phyloP scores from a whole-genome alignment of 1,284 basidiomycete species.

The Leccinum solheimii region DNA sequence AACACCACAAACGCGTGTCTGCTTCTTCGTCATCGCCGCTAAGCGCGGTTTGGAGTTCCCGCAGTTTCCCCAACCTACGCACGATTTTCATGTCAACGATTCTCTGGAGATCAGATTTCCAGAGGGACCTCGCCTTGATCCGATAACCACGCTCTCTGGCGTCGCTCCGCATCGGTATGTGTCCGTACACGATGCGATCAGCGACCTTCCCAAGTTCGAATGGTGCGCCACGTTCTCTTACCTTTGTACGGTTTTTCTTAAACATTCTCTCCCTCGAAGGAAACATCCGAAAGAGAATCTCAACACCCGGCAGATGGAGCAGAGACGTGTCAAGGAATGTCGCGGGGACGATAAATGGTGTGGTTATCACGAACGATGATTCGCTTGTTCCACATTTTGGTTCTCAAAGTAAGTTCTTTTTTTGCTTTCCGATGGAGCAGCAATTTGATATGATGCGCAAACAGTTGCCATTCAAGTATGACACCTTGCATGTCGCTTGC shows the following conservation, averaged over 20 bases:
- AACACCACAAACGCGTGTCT: constrained; percentile 63
- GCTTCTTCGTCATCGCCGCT: constrained; percentile 72
- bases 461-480: too few species aligned
- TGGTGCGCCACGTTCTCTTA: constrained; percentile 47
- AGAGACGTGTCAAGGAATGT: constrained; percentile 37
- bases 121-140: constrained; percentile 39
- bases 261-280: constrained; percentile 21
- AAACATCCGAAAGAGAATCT: constrained; percentile 20
- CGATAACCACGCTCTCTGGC: constrained; percentile 49
- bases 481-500: too few species aligned
- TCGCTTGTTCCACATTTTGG: too few species aligned
- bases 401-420: too few species aligned
- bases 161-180: constrained; percentile 54
- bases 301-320: constrained; percentile 16
- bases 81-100: constrained; percentile 53
- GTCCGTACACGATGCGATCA: constrained; percentile 66
- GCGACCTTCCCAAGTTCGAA: constrained; percentile 66
- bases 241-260: background rate
- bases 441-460: too few species aligned
- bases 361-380: constrained; percentile 33
- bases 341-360: constrained; percentile 39
- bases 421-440: too few species aligned
- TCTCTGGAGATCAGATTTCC: constrained; percentile 50
- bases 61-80: constrained; percentile 65
- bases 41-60: constrained; percentile 53